Conservation (phyloP, 768 basidiomycete genomes). For the Hemileccinum impolitum region DNA sequence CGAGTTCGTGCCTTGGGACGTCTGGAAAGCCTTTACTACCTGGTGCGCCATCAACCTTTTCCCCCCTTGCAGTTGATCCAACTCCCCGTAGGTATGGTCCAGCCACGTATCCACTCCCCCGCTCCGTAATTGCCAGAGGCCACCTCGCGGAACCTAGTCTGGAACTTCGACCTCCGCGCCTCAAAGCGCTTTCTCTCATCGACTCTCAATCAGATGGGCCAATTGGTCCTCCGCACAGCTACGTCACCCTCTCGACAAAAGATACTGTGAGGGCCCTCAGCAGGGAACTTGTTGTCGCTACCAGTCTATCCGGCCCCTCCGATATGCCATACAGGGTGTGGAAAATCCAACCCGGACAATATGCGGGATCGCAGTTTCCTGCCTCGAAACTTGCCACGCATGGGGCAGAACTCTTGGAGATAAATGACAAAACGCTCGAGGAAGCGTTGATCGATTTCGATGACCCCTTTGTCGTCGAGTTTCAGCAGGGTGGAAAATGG, state of each 20-base stretch:
- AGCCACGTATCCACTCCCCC: constrained; percentile 52
- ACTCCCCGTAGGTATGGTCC: constrained; percentile 67
- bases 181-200: constrained; percentile 53
- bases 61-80: background rate
- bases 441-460: constrained; percentile 56
- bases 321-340: constrained; percentile 56
- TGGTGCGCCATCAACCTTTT: constrained; percentile 42
- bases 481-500: constrained; percentile 59
- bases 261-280: constrained; percentile 46
- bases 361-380: constrained; percentile 29
- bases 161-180: constrained; percentile 68
- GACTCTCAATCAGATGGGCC: constrained; percentile 25
- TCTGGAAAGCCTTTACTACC: constrained; percentile 62
- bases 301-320: constrained; percentile 28
- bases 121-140: constrained; percentile 65
- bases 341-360: constrained; percentile 46
- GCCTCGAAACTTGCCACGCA: constrained; percentile 22
- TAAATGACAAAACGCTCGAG: constrained; percentile 48
- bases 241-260: constrained; percentile 48
- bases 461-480: constrained; percentile 78
- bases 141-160: constrained; percentile 47
- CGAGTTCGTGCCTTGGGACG: constrained; percentile 68
- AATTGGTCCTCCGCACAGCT: constrained; percentile 30
- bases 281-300: constrained; percentile 37
- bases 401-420: constrained; percentile 41